Percentiles rank a stretch among this genome's conserved stretches.
Conservation (phyloP, 2,329 filamentous ascomycete species). For the Aspergillus pseudoviridinutans region DNA sequence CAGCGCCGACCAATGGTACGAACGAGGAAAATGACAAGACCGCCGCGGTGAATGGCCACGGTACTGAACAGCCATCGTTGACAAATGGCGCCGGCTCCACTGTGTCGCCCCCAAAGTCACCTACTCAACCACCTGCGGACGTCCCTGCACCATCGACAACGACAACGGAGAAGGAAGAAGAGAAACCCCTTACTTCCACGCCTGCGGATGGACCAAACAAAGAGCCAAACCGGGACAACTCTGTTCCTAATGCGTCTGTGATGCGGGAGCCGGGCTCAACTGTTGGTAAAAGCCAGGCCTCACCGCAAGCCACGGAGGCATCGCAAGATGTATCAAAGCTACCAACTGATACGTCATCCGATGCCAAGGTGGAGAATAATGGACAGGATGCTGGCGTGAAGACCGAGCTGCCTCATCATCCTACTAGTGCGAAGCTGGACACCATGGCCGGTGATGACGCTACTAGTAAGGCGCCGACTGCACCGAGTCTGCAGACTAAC, state of each 20-base stretch:
- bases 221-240: slow-evolving; percentile 3
- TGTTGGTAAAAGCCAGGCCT: background rate
- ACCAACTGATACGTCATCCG: slow-evolving; percentile 6
- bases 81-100: slow-evolving; percentile 28
- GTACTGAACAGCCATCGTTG: slow-evolving; percentile 14
- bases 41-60: slow-evolving; percentile 29
- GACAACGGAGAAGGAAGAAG: slow-evolving; percentile 7
- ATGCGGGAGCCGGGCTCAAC: slow-evolving; percentile 2
- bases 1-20: slow-evolving; percentile 12
- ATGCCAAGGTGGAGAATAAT: slow-evolving; percentile 14
- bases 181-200: slow-evolving; percentile 10
- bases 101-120: slow-evolving; percentile 29
- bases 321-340: slow-evolving; percentile 9
- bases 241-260: background rate
- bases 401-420: slow-evolving; percentile 35
- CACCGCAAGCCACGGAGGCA: slow-evolving; percentile 1
- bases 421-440: slow-evolving; percentile 15
- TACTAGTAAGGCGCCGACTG: slow-evolving; percentile 13
- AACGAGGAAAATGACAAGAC: slow-evolving; percentile 15
- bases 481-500: slow-evolving; percentile 18
- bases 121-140: slow-evolving; percentile 13
- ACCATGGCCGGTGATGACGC: slow-evolving; percentile 17
- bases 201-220: slow-evolving; percentile 8
- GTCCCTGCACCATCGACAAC: slow-evolving; percentile 1
- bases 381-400: slow-evolving; percentile 20